phyloP scores from a whole-genome alignment of 2,329 filamentous ascomycete genomes.

The Ophiostoma montium region DNA sequence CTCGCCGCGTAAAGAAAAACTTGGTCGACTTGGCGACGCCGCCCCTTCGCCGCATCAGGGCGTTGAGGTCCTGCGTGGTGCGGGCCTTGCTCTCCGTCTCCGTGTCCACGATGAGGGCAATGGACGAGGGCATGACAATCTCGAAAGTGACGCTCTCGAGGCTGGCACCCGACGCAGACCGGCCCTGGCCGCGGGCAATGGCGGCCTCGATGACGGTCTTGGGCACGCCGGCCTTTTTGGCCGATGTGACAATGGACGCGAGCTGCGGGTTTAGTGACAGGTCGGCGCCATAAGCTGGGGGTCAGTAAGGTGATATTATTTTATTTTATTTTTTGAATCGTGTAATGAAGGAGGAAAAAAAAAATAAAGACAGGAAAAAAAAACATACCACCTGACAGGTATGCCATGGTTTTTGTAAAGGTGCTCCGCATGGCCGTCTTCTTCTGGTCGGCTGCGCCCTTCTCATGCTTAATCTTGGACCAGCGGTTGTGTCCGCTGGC shows the following conservation, averaged over 20 bases:
- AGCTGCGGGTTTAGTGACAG: constrained; percentile 62
- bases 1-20: constrained; percentile 76
- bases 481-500: constrained; percentile 76
- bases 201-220: constrained; percentile 68
- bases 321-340: neutral
- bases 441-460: constrained; percentile 68
- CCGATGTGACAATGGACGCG: constrained; percentile 52
- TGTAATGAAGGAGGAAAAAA: neutral
- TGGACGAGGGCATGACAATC: constrained; percentile 60
- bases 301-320: no score
- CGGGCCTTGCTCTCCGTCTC: constrained; percentile 72
- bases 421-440: constrained; percentile 58
- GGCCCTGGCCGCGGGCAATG: constrained; percentile 77
- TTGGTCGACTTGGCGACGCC: constrained; percentile 59
- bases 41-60: constrained; percentile 55
- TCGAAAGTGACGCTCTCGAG: constrained; percentile 73
- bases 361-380: neutral
- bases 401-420: constrained; percentile 58
- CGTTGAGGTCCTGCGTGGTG: constrained; percentile 57
- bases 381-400: constrained; percentile 56
- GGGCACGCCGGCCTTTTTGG: constrained; percentile 74
- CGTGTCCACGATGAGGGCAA: constrained; percentile 70
- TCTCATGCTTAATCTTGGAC: constrained; percentile 94
- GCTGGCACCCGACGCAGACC: constrained; percentile 56
- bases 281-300: constrained; percentile 45